Evolutionary conservation across 768 basidiomycete genomes (phyloP).

Genomic region (Xanthoconium stramineum): DNA sequence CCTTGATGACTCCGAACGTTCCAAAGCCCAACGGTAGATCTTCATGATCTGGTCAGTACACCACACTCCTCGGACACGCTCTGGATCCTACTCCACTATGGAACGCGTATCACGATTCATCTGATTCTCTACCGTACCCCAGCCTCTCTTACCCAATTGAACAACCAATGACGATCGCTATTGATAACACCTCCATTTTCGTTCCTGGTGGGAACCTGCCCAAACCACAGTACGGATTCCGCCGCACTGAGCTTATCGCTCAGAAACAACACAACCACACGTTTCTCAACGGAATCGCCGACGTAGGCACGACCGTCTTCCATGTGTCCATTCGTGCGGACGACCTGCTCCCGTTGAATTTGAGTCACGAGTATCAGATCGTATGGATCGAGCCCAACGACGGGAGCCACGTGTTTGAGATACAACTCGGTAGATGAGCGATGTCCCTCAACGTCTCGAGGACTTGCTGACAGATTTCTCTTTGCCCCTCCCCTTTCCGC

Average conservation of each 20-base stretch:
- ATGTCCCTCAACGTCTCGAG: background rate
- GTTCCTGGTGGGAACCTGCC: slow-evolving; percentile 41
- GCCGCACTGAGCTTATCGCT: slow-evolving; percentile 58
- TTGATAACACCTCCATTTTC: slow-evolving; percentile 59
- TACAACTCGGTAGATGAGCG: slow-evolving; percentile 47
- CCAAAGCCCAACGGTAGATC: background rate
- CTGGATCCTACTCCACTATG: slow-evolving; percentile 49
- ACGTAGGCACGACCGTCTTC: slow-evolving; percentile 45
- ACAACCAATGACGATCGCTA: slow-evolving; percentile 49
- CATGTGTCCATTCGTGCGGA: slow-evolving; percentile 49
- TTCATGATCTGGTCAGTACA: slow-evolving; percentile 34
- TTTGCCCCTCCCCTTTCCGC: background rate
- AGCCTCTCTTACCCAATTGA: slow-evolving; percentile 35
- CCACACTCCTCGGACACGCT: slow-evolving; percentile 38
- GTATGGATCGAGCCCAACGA: slow-evolving; percentile 63
- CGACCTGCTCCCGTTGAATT: slow-evolving; percentile 43
- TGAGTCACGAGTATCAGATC: slow-evolving; percentile 58
- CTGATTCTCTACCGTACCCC: background rate
- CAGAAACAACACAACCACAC: slow-evolving; percentile 38
- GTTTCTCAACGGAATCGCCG: slow-evolving; percentile 38
- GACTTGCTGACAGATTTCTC: background rate
- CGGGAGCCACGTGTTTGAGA: slow-evolving; percentile 56
- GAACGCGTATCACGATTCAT: slow-evolving; percentile 20
- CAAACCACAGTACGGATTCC: slow-evolving; percentile 47
- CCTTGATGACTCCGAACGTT: background rate